Evolutionary conservation across 164 flowering plant species (phyloP), one percentile per base, ranked within the genome.

Genomic region (Malania oleifera): DNA sequence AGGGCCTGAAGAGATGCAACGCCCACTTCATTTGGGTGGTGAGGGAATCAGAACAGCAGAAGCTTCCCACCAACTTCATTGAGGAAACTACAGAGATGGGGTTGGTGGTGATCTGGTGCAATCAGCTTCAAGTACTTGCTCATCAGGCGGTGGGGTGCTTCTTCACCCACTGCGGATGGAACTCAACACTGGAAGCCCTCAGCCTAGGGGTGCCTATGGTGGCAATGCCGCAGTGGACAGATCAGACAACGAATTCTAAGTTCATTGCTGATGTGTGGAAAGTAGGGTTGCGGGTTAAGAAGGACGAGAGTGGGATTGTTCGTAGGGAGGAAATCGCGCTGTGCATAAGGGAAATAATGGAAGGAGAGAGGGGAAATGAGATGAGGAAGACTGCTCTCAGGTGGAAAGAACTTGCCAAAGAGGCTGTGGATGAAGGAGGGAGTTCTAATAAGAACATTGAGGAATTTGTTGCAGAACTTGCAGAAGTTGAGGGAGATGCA

Each of bases 141-240:
- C 79, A 80, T 53, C 27, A 47, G 31, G 57, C 84, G 0, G 47
- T 81, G 0, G 86, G 86, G 3, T 84, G 89, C 54, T 84, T 84
- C 26, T 6, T 76, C 40, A 79, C 78, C 0, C 86, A 84, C 37
- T 74, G 82, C 43, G 85, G 86, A 14, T 81, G 79, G 79, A 83
- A 79, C 59, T 82, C 83, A 11, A 75, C 76, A 0, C 38, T 79
- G 8, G 89, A 83, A 65, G 81, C 80, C 10, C 44, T 84, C 62
- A 67, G 80, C 66, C 56, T 76, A 37, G 89, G 86, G 11, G 80
- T 84, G 59, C 84, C 84, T 1, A 58, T 83, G 75, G 67, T 83
- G 27, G 76, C 64, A 2, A 45, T 77, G 59, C 84, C 89, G 7
- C 79, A 73, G 31, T 75, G 77, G 75, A 35, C 70, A 2, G 84